A percentile compares a stretch with the other conserved stretches of the same genome.
These are phyloP conservation scores for Penicillium pulvis DNA, from an alignment of 495 filamentous ascomycete genomes.

Conservation along the genomic window DNA sequence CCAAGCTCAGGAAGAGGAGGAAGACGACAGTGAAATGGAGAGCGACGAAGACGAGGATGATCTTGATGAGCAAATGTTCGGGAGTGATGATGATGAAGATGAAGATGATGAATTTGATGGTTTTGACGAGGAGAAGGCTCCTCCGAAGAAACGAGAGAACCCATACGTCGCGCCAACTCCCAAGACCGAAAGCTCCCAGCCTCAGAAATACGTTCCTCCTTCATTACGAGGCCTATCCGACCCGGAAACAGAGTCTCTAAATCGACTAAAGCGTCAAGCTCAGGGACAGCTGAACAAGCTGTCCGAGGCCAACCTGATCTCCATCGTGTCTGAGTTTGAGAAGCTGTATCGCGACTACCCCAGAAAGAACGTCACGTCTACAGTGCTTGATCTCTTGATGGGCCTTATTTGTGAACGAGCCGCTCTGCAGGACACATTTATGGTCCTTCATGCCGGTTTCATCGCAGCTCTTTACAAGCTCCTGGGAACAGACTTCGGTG, in stretches of 20 bases:
- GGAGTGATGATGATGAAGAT: conserved; percentile 30
- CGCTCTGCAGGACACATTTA: conserved; percentile 77
- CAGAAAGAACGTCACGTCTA: conserved; percentile 80
- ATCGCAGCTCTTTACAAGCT: conserved; percentile 84
- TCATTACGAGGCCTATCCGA: conserved; percentile 67
- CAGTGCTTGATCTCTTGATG: conserved; percentile 71
- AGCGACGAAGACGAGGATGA: conserved; percentile 36
- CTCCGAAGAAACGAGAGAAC: conserved; percentile 56
- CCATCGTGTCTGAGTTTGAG: conserved; percentile 78
- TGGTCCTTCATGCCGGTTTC: conserved; percentile 89
- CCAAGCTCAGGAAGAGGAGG: conserved; percentile 30
- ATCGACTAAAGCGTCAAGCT: conserved; percentile 71
- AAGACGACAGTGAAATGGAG: conserved; percentile 26
- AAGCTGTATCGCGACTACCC: conserved; percentile 79
- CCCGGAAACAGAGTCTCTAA: conserved; percentile 66
- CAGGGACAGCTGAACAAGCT: conserved; percentile 91
- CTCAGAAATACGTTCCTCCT: conserved; percentile 82
- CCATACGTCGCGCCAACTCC: conserved; percentile 61
- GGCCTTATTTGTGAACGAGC: conserved; percentile 75
- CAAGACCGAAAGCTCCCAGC: conserved; percentile 23
- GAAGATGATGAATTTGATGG: conserved; percentile 42
- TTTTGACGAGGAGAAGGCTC: conserved; percentile 37
- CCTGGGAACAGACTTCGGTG: conserved; percentile 84
- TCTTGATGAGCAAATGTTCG: conserved; percentile 28
- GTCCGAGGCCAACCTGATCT: conserved; percentile 83